Percentiles rank a stretch among this genome's conserved stretches.
Conservation (phyloP, 2,329 filamentous ascomycete genomes). For the Elsinoe necatrix region DNA sequence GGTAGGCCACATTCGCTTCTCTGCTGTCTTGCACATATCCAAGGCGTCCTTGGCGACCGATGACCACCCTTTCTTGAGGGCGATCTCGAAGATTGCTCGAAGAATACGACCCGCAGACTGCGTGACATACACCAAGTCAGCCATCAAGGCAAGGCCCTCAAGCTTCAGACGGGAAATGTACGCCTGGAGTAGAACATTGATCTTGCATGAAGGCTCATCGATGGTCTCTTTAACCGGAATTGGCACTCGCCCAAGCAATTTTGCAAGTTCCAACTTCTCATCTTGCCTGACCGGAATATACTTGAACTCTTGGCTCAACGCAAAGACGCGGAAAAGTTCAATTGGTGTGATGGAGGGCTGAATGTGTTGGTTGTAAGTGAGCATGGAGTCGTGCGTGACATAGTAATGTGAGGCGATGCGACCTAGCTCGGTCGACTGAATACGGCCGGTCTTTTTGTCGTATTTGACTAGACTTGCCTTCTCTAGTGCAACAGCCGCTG, state of each 20-base stretch:
- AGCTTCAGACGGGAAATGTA: conserved; percentile 93
- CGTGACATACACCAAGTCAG: conserved; percentile 96
- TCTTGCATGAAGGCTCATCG: conserved; percentile 93
- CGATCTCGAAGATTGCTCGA: conserved; percentile 91
- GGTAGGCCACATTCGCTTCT: conserved; percentile 99
- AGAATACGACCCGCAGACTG: conserved; percentile 95
- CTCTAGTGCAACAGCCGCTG: conserved; percentile 77
- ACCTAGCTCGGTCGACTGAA: conserved; percentile 88
- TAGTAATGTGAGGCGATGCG: conserved; percentile 98
- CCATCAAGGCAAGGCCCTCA: conserved; percentile 91
- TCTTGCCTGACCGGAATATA: conserved; percentile 97
- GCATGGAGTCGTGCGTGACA: conserved; percentile 92
- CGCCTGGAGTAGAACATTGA: conserved; percentile 92
- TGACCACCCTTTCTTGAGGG: conserved; percentile 94
- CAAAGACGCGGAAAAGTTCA: conserved; percentile 92
- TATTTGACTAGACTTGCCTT: conserved; percentile 88
- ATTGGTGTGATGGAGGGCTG: conserved; percentile 89
- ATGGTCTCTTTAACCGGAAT: conserved; percentile 97
- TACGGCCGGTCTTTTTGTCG: conserved; percentile 80
- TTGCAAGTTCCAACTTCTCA: conserved; percentile 92
- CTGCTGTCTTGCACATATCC: conserved; percentile 96
- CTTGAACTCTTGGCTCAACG: conserved; percentile 95
- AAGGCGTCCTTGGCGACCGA: conserved; percentile 85
- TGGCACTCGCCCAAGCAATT: conserved; percentile 79
- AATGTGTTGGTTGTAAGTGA: conserved; percentile 91